Conservation (phyloP, 2,329 filamentous ascomycete genomes). For the Fusarium agapanthi region DNA sequence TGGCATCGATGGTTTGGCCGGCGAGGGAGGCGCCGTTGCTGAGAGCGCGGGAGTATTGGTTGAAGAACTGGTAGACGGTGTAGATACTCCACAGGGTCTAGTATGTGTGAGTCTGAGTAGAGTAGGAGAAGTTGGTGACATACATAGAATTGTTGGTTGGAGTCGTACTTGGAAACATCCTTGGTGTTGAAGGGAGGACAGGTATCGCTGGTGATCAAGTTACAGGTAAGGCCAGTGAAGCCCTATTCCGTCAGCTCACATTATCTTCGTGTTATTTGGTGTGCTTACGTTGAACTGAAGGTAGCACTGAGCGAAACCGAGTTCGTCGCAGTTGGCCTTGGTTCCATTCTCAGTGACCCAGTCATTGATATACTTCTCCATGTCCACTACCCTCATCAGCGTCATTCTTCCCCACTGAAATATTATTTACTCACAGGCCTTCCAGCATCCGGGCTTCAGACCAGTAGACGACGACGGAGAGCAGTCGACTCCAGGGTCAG, state of each 20-base stretch:
- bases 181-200: slow-evolving; percentile 19
- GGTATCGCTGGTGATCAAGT: slow-evolving; percentile 19
- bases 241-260: neutral
- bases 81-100: slow-evolving; percentile 25
- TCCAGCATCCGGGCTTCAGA: slow-evolving; percentile 19
- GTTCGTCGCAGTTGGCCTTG: slow-evolving; percentile 1
- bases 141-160: slow-evolving; percentile 23
- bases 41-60: slow-evolving; percentile 15
- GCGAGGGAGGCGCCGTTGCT: slow-evolving; percentile 19
- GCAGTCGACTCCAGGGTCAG: slow-evolving; percentile 3
- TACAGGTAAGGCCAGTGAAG: slow-evolving; percentile 12
- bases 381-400: slow-evolving; percentile 2
- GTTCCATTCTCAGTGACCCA: slow-evolving; percentile 15
- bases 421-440: neutral
- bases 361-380: slow-evolving; percentile 23
- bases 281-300: slow-evolving; percentile 14
- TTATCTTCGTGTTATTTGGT: rapidly evolving
- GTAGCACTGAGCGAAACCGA: slow-evolving; percentile 19
- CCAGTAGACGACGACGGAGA: slow-evolving; percentile 5
- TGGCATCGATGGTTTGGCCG: slow-evolving; percentile 10
- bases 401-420: rapidly evolving
- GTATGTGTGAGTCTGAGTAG: rapidly evolving
- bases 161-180: slow-evolving; percentile 8
- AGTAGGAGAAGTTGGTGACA: rapidly evolving
- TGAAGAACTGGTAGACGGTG: slow-evolving; percentile 25